Evolutionary conservation across 768 basidiomycete species (phyloP).

Genomic region (Cystofilobasidium capitatum): DNA sequence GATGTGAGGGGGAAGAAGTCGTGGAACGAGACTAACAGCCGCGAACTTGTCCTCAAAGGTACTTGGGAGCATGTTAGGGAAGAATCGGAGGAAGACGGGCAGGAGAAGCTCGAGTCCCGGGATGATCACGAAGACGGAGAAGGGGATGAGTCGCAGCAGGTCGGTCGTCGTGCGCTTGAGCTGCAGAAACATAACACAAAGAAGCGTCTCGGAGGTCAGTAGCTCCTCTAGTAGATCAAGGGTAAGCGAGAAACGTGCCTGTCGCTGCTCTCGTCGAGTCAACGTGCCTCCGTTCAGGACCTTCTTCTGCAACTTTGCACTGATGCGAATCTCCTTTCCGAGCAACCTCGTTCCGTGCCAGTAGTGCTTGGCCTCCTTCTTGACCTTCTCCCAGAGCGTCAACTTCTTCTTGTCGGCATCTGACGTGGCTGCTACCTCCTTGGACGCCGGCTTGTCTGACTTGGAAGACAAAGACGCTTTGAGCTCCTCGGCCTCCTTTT

Average conservation of each 20-base stretch:
- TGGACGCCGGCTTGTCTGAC: neutral
- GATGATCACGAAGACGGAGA: conserved; percentile 85
- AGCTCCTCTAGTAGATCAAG: neutral
- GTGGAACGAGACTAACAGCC: conserved; percentile 49
- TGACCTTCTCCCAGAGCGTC: conserved; percentile 69
- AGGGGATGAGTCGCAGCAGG: conserved; percentile 82
- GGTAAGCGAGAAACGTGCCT: conserved; percentile 47
- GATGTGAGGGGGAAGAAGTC: no score
- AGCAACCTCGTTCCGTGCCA: conserved; percentile 94
- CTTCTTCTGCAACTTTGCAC: conserved; percentile 76
- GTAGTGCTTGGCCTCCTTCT: conserved; percentile 91
- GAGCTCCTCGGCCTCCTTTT: neutral
- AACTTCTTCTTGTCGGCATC: neutral
- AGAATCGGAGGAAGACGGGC: conserved; percentile 89
- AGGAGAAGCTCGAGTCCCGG: conserved; percentile 98
- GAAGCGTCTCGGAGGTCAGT: no score
- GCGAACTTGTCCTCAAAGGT: conserved; percentile 97
- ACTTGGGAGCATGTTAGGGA: conserved; percentile 97
- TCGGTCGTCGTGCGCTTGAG: conserved; percentile 88
- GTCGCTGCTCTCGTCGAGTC: conserved; percentile 85
- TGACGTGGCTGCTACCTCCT: conserved; percentile 7
- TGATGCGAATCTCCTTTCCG: conserved; percentile 87
- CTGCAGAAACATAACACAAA: conserved; percentile 42
- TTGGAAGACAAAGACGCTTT: neutral
- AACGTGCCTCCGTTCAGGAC: conserved; percentile 80